phyloP scores from a whole-genome alignment of 2,329 filamentous ascomycete genomes.

The Neopestalotiopsis rosae region DNA sequence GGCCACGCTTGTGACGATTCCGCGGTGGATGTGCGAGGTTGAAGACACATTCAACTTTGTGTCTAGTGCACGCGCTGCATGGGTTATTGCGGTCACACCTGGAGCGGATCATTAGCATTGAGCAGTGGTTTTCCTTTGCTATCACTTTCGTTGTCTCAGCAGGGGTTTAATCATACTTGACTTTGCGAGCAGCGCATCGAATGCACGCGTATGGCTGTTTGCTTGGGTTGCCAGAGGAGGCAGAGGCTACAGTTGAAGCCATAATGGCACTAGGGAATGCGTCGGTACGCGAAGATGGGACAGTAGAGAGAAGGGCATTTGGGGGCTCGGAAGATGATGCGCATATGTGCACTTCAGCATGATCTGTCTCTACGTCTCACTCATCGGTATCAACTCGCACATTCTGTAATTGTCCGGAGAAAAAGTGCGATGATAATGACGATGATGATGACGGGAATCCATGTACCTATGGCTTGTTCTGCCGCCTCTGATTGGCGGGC shows the following conservation, averaged over 20 bases:
- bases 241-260: background rate
- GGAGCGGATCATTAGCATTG: background rate
- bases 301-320: background rate
- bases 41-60: conserved; percentile 32
- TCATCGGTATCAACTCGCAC: too few species aligned
- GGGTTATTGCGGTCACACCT: conserved; percentile 41
- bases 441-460: background rate
- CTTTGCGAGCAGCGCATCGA: conserved; percentile 36
- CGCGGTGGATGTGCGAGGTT: conserved; percentile 24
- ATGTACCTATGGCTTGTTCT: background rate
- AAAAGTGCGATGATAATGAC: background rate
- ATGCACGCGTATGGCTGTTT: conserved; percentile 24
- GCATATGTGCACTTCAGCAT: too few species aligned
- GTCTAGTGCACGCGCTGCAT: conserved; percentile 37
- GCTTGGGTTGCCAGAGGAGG: conserved; percentile 11
- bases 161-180: conserved; percentile 28
- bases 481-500: conserved; percentile 15
- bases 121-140: background rate
- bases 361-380: too few species aligned
- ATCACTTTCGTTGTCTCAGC: background rate
- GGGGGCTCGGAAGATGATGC: background rate
- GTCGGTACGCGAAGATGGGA: background rate
- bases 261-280: background rate
- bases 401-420: background rate
- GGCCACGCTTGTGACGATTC: conserved; percentile 24